Evolutionary conservation across 805 yeast genomes (phyloP), one percentile per base, ranked within the genome.

Genomic region (Sungouiella blattae): DNA sequence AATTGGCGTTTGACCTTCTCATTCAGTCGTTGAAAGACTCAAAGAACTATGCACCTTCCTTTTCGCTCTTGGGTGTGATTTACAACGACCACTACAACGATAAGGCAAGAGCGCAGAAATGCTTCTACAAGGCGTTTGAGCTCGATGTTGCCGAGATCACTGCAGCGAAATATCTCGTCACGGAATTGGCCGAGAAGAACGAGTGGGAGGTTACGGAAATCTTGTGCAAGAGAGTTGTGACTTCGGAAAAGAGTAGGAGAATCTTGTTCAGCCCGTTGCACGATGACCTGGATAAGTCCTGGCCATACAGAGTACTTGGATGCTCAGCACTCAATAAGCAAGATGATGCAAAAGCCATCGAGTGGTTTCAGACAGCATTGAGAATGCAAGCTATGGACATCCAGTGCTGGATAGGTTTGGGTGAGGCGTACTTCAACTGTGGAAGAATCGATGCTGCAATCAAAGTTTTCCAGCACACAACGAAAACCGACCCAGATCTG

Each of bases 281-380:
- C 14, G 56, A 55, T 2, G 55, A 57, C 24, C 44, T 46, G 0
- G 72, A 67, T 43, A 51, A 63, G 1, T 71, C 83, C 2, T 93
- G 98, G 98, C 96, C 97, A 1, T 87, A 80, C 53, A 64, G 96
- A 47, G 86, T 87, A 3, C 62, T 93, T 28, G 98, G 97, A 0
- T 78, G 88, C 46, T 75, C 85, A 2, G 70, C 81, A 4, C 62
- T 93, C 40, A 88, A 86, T 52, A 65, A 57, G 18, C 87, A 80
- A 47, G 80, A 83, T 46, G 86, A 78, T 44, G 78, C 77, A 1
- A 79, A 78, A 36, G 95, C 98, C 0, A 83, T 91, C 30, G 91
- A 85, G 57, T 80, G 85, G 76, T 88, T 87, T 53, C 98, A 93
- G 58, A 75, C 80, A 18, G 88, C 96, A 1, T 66, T 93, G 32